These are phyloP conservation scores for Globisporangium polare DNA, from an alignment of 352 stramenopile species.

Conservation along the genomic window DNA sequence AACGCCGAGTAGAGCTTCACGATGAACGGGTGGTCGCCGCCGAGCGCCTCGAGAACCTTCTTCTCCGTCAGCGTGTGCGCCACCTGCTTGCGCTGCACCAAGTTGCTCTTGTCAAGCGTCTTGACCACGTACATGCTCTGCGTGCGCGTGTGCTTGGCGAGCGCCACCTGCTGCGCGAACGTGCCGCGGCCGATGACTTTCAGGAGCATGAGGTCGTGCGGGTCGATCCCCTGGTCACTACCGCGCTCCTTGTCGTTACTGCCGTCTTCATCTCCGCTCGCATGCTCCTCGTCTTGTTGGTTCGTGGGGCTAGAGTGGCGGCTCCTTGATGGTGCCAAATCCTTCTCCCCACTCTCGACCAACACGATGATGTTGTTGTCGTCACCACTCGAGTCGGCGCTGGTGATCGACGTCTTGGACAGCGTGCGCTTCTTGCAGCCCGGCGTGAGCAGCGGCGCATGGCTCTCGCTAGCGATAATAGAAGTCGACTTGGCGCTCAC, in stretches of 20 bases:
- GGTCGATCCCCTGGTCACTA: constrained; percentile 29
- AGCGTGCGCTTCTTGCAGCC: constrained; percentile 6
- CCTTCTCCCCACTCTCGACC: background rate
- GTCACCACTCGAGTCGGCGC: background rate
- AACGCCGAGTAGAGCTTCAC: constrained; percentile 70
- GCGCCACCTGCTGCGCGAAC: constrained; percentile 77
- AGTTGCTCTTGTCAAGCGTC: constrained; percentile 73
- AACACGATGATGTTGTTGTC: background rate
- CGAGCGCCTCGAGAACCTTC: constrained; percentile 56
- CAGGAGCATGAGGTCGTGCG: constrained; percentile 69
- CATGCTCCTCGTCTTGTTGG: background rate
- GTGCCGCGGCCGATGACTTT: constrained; percentile 85
- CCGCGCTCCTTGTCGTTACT: background rate
- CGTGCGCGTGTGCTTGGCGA: constrained; percentile 51
- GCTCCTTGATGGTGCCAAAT: background rate
- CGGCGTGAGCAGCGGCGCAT: background rate
- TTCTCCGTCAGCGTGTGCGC: constrained; percentile 80
- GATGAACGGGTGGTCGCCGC: constrained; percentile 67
- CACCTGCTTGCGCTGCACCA: constrained; percentile 76
- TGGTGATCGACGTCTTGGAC: background rate
- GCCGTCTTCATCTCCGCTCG: background rate
- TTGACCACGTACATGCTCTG: constrained; percentile 75
- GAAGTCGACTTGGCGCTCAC: background rate
- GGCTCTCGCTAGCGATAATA: background rate
- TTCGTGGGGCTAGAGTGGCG: background rate